Conservation (phyloP, 2,329 filamentous ascomycete species). For the Pseudogymnoascus sp. region DNA sequence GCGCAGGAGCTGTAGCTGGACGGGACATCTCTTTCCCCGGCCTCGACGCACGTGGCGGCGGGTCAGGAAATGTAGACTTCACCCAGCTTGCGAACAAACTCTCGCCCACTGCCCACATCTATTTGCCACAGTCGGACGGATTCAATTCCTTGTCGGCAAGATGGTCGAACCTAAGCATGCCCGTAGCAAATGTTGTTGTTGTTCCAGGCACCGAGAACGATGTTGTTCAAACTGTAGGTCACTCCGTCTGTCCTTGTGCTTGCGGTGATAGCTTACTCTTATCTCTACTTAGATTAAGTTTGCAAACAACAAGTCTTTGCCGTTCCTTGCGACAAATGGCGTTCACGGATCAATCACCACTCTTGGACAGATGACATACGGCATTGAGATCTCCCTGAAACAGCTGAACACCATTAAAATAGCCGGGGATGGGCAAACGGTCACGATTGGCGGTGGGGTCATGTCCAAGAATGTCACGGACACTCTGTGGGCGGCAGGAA, state of each 20-base stretch:
- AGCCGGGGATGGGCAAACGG: constrained; percentile 23
- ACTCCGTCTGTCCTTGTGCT: background rate
- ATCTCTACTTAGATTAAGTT: constrained; percentile 34
- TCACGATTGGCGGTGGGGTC: constrained; percentile 27
- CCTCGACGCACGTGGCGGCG: constrained; percentile 30
- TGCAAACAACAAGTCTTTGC: constrained; percentile 37
- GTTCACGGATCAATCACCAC: constrained; percentile 37
- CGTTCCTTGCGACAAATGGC: constrained; percentile 46
- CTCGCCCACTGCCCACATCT: constrained; percentile 17
- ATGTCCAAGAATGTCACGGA: constrained; percentile 23
- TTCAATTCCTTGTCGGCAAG: constrained; percentile 13
- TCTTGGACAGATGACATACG: constrained; percentile 14
- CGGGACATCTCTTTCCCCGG: constrained; percentile 27
- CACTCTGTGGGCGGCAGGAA: constrained; percentile 23
- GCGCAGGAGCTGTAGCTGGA: constrained; percentile 18
- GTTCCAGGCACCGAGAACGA: constrained; percentile 40
- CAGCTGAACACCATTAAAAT: constrained; percentile 23
- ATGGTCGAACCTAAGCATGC: constrained; percentile 34
- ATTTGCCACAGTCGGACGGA: constrained; percentile 13
- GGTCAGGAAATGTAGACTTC: constrained; percentile 24
- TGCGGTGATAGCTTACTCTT: background rate
- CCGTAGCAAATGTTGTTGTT: constrained; percentile 38
- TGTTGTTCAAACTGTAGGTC: constrained; percentile 39
- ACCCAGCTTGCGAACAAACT: constrained; percentile 31
- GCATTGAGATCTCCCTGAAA: constrained; percentile 12